phyloP scores from a whole-genome alignment of 2,329 filamentous ascomycete genomes.

The Parastagonospora nodorum region DNA sequence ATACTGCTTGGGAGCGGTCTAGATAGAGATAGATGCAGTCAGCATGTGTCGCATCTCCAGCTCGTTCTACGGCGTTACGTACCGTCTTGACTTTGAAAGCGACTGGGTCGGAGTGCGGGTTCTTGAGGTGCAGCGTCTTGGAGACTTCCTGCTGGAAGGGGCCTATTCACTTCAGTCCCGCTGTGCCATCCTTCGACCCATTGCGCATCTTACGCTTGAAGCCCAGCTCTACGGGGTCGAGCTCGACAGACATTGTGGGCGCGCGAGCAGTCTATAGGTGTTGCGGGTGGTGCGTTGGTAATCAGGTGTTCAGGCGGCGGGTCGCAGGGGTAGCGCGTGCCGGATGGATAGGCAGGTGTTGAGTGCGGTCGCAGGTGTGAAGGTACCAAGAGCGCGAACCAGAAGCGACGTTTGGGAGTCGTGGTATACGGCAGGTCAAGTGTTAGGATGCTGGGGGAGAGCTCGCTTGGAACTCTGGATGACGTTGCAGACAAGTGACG shows the following conservation, averaged over 20 bases:
- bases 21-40: conserved; percentile 68
- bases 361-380: neutral
- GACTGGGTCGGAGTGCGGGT: conserved; percentile 62
- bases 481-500: neutral
- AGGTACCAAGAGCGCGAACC: conserved; percentile 2
- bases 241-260: conserved; percentile 85
- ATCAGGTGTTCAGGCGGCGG: conserved; percentile 23
- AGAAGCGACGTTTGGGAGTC: neutral
- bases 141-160: conserved; percentile 69
- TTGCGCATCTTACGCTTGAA: conserved; percentile 76
- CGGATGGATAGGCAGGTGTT: conserved; percentile 7
- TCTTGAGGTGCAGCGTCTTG: conserved; percentile 64
- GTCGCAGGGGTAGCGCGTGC: conserved; percentile 19
- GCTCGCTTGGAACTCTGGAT: neutral
- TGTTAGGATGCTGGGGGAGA: neutral
- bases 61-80: neutral
- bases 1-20: conserved; percentile 99
- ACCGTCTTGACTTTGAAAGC: conserved; percentile 66
- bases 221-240: conserved; percentile 87
- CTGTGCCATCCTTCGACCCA: neutral
- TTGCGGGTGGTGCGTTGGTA: conserved; percentile 34
- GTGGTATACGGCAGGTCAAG: conserved; percentile 1
- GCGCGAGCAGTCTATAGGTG: conserved; percentile 15
- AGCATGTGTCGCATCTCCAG: neutral
- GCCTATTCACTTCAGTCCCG: conserved; percentile 49